Evolutionary conservation across 768 basidiomycete species (phyloP), one percentile per base, ranked within the genome.

Genomic region (Pisolithus microcarpus): DNA sequence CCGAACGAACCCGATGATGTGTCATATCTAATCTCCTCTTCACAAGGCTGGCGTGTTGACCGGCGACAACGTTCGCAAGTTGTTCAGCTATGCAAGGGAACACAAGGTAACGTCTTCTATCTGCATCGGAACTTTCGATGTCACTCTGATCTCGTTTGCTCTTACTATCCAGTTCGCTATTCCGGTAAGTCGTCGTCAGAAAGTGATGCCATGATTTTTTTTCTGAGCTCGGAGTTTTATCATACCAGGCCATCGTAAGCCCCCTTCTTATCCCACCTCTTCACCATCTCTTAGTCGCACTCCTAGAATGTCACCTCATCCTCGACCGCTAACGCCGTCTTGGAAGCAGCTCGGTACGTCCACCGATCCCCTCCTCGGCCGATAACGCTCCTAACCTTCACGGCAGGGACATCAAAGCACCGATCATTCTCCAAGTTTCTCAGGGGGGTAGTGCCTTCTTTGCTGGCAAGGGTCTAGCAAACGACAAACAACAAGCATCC

Each of bases 361-460:
- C 15, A 38, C 44, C 11, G 37, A 2, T 31, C 6, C 24, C 43
- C 40, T 16, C 40, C 38, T 50, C 46, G 51, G 53, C 50, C 52
- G 18, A 57, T 44, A 3, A 30, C 0, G 16, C 48, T 57, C 26
- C 65, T 23, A 18, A 21, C 54, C 18, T 19, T 15, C n/a, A 28
- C 50, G 42, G 11, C 61, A 91, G 91, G 57, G 96, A 97, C 69
- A 81, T 89, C 78, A 97, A 98, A 70, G 79, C 95, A 28, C 95
- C 95, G 52, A 93, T 99, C 73, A 98, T 99, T 71, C 75, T 97
- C 62, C 96, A 98, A 67, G 85, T 94, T 56, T 99, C 96, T 50
- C 94, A 99, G 69, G 96, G 96, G 51, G 96, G 96, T 62, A 80
- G 82, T 55, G 95, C 94, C 48, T 97, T 87, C 79, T 97, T 89